Evolutionary conservation across 495 filamentous ascomycete species (phyloP), one percentile per base, ranked within the genome.

Genomic region (Parachaetomium inaequale): DNA sequence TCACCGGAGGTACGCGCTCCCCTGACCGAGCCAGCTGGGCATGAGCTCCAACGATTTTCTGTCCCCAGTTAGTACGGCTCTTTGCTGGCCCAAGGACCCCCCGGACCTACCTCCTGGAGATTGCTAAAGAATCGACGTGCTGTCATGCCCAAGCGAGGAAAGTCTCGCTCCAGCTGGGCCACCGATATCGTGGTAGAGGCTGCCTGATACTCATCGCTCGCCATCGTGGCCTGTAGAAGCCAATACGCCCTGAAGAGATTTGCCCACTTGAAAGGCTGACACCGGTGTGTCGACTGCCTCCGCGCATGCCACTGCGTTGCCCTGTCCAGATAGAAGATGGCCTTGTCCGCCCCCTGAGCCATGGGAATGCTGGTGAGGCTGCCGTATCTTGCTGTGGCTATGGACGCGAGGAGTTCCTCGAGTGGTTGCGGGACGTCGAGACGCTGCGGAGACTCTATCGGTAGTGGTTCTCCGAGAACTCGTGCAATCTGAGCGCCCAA

Each of bases 311-410:
- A 64, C 40, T 62, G 5, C 10, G 66, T 68, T 21, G 66, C 66
- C 42, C 55, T 55, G 26, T 68, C 66, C 21, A 64, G 47, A 49
- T 64, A 60, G 32, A 68, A 64, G n/a, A 68, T 34, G 7, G 34
- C 28, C 25, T 68, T 62, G 14, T 68, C 43, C 0, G 64, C 52
- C 2, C 62, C 62, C 23, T 64, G 47, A 4, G 23, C 34, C 17
- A 68, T n/a, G 0, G 62, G 62, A n/a, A 68, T 59, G 23, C 4
- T 28, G 23, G 19, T 43, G 0, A 49, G 31, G 10, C 23, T 36
- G n/a, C 50, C 64, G n/a, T 60, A 34, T 31, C 25, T 53, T 19
- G 28, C 11, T 8, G 14, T 8, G 2, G 36, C 25, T 1, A 61
- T 66, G 7, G 28, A 43, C 2, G 21, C 34, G 10, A 66, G 28